phyloP scores from a whole-genome alignment of 2,329 filamentous ascomycete genomes.

The Alternaria sp. region DNA sequence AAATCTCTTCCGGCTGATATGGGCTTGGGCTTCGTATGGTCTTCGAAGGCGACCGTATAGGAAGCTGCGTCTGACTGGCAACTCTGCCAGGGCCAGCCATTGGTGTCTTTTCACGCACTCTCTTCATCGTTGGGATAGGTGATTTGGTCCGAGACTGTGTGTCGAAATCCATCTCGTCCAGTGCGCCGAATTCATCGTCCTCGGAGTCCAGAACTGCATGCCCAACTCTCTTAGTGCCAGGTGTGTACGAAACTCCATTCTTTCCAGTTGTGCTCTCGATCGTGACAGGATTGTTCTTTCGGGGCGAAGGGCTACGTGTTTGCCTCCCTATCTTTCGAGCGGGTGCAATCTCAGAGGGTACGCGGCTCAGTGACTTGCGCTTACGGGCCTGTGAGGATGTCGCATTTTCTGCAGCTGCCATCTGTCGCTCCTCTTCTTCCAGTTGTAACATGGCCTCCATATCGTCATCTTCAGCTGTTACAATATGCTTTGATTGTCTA shows the following conservation, averaged over 20 bases:
- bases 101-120: conserved; percentile 22
- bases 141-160: conserved; percentile 20
- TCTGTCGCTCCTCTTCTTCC: conserved; percentile 26
- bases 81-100: conserved; percentile 20
- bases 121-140: conserved; percentile 17
- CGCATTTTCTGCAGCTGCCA: conserved; percentile 13
- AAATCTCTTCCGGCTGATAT: conserved; percentile 23
- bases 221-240: conserved; percentile 26
- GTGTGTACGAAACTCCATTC: conserved; percentile 15
- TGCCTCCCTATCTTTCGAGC: conserved; percentile 43
- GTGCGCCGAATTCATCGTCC: conserved; percentile 41
- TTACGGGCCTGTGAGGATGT: conserved; percentile 31
- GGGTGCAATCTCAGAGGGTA: conserved; percentile 39
- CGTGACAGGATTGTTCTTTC: conserved; percentile 5
- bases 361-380: conserved; percentile 43
- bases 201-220: conserved; percentile 44
- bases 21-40: conserved; percentile 25
- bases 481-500: conserved; percentile 1
- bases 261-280: neutral
- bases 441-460: conserved; percentile 22
- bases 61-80: conserved; percentile 24
- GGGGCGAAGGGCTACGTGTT: conserved; percentile 31
- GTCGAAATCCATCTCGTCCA: conserved; percentile 41
- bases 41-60: conserved; percentile 42
- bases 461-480: conserved; percentile 14